Percentiles rank a stretch among this genome's conserved stretches.
phyloP scores from a whole-genome alignment of 768 basidiomycete genomes.

The Xerocomus brunneocitrinus region DNA sequence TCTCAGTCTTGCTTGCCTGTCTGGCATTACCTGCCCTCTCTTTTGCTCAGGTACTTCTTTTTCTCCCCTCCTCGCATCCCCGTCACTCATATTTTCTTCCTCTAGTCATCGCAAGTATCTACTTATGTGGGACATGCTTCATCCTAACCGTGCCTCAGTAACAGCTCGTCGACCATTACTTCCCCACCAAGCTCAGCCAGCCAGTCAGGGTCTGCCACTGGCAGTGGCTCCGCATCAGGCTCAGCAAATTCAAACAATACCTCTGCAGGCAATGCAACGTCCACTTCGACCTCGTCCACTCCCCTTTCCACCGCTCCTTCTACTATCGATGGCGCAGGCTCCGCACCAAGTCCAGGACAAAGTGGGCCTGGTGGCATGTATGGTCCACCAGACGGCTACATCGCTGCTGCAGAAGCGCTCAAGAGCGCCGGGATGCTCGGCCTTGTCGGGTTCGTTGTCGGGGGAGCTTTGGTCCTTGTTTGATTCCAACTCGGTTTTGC shows the following conservation, averaged over 20 bases:
- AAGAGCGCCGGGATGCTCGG: constrained; percentile 43
- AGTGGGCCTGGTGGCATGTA: constrained; percentile 42
- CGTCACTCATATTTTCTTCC: constrained; percentile 6
- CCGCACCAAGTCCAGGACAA: constrained; percentile 58
- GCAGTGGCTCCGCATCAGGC: constrained; percentile 18
- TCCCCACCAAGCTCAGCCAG: constrained; percentile 39
- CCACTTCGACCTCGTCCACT: constrained; percentile 14
- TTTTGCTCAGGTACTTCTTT: constrained; percentile 30
- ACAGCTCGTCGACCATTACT: constrained; percentile 41
- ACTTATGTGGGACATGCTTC: constrained; percentile 26
- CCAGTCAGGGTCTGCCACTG: constrained; percentile 17
- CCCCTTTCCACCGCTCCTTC: constrained; percentile 53
- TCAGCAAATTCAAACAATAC: constrained; percentile 15
- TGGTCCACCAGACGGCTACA: constrained; percentile 68
- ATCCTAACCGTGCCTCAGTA: constrained; percentile 39
- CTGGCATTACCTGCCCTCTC: constrained; percentile 26
- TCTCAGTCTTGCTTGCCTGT: constrained; percentile 29
- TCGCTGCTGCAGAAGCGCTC: constrained; percentile 49
- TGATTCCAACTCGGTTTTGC: constrained; percentile 26
- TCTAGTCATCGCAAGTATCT: constrained; percentile 39
- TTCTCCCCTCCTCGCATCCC: background rate
- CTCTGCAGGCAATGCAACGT: constrained; percentile 29
- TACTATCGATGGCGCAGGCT: constrained; percentile 44
- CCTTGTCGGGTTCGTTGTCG: constrained; percentile 43
- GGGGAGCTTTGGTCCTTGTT: constrained; percentile 44